Percentiles rank a stretch among this genome's conserved stretches.
These are phyloP conservation scores for Globisporangium takayamanum DNA, from an alignment of 352 stramenopile genomes.

Conservation along the genomic window DNA sequence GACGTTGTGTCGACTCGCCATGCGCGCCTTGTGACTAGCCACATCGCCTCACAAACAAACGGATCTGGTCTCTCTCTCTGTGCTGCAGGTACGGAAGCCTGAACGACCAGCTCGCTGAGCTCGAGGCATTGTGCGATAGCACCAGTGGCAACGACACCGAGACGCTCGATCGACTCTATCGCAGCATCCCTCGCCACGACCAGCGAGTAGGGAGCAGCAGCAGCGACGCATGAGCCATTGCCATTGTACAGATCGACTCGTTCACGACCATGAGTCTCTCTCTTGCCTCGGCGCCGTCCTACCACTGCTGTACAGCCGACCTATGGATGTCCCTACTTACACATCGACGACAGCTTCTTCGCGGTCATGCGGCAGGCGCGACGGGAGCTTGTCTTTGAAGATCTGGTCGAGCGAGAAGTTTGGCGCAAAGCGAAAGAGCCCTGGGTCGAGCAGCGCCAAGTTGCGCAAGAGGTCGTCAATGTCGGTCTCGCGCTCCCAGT, in stretches of 20 bases:
- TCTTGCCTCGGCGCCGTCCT: not conserved
- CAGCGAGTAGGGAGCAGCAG: conserved; percentile 15
- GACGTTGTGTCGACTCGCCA: too few relatives aligned
- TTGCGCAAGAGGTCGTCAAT: conserved; percentile 23
- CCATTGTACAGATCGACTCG: not conserved
- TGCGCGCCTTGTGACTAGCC: too few relatives aligned
- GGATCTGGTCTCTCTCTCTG: not conserved
- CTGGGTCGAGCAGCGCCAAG: conserved; percentile 25
- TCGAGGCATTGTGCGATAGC: conserved; percentile 34
- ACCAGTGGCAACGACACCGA: conserved; percentile 29
- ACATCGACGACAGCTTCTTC: conserved; percentile 73
- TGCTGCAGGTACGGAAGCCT: conserved; percentile 34
- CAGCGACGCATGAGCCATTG: conserved; percentile 1
- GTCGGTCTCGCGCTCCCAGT: conserved; percentile 43
- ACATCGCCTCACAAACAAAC: not conserved
- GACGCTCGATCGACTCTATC: conserved; percentile 39
- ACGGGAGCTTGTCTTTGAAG: conserved; percentile 73
- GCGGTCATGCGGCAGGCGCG: conserved; percentile 49
- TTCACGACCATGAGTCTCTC: not conserved
- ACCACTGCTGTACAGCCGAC: not conserved
- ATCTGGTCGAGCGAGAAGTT: conserved; percentile 53
- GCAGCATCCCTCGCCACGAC: conserved; percentile 34
- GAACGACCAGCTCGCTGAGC: conserved; percentile 25
- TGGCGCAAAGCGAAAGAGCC: conserved; percentile 17
- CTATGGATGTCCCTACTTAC: conserved; percentile 13